Evolutionary conservation across 1,139 yeast genomes (phyloP).

Genomic region (Candida dubliniensis): DNA sequence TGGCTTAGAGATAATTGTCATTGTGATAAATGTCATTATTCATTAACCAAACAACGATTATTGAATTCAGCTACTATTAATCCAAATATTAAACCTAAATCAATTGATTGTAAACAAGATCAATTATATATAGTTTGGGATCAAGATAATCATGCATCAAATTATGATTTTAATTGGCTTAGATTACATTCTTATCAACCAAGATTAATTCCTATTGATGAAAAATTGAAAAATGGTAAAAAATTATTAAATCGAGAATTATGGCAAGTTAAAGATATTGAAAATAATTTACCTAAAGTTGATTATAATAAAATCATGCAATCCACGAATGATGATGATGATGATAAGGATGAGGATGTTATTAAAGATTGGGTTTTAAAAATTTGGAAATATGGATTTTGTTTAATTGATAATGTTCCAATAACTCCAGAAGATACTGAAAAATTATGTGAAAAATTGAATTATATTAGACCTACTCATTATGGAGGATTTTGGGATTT

Average conservation of each 20-base stretch:
- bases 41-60: conserved; percentile 62
- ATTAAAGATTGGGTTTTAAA: conserved; percentile 61
- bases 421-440: conserved; percentile 63
- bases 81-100: conserved; percentile 42
- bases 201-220: conserved; percentile 32
- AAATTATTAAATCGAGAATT: conserved; percentile 29
- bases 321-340: conserved; percentile 26
- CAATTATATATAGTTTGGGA: conserved; percentile 15
- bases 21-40: conserved; percentile 59
- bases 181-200: conserved; percentile 61
- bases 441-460: conserved; percentile 56
- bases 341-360: conserved; percentile 38
- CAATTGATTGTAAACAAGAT: conserved; percentile 4
- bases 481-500: conserved; percentile 85
- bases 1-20: conserved; percentile 77
- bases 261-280: conserved; percentile 55
- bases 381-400: conserved; percentile 62
- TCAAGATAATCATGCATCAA: conserved; percentile 41
- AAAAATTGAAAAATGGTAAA: conserved; percentile 29
- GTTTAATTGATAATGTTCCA: conserved; percentile 65
- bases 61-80: conserved; percentile 59
- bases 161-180: conserved; percentile 54
- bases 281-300: conserved; percentile 50
- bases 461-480: conserved; percentile 70
- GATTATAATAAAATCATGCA: conserved; percentile 50